phyloP scores from a whole-genome alignment of 108 stramenopile species.

The Nannochloropsis oceanica region DNA sequence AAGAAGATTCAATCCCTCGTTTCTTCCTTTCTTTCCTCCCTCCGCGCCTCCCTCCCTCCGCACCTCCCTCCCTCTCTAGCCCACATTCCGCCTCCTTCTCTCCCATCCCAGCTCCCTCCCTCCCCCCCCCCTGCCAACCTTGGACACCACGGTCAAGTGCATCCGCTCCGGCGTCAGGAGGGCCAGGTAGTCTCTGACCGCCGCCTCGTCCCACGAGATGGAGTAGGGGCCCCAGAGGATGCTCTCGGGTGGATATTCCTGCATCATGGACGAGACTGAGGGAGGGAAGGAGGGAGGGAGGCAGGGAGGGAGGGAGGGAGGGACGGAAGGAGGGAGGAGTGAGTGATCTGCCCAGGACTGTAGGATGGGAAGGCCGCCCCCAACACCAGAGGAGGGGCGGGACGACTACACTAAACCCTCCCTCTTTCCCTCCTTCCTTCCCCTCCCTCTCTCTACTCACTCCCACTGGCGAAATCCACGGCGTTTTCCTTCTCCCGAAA shows the following conservation, averaged over 20 bases:
- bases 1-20: neutral
- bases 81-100: no score
- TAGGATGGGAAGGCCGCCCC: neutral
- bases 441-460: neutral
- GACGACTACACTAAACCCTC: neutral
- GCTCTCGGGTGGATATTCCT: neutral
- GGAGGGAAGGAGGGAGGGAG: no score
- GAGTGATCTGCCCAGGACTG: neutral
- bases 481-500: conserved; percentile 23
- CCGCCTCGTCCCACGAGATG: conserved; percentile 10
- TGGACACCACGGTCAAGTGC: neutral
- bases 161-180: conserved; percentile 6
- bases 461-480: neutral
- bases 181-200: conserved; percentile 1
- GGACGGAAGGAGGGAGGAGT: neutral
- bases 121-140: neutral
- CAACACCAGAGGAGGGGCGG: neutral
- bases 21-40: neutral
- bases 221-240: neutral
- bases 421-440: neutral
- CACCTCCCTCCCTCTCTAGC: no score
- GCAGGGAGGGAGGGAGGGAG: neutral
- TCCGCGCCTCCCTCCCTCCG: neutral
- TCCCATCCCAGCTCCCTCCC: neutral
- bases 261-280: neutral